phyloP scores from a whole-genome alignment of 306 rosid genomes.

The Fragaria nilgerrensis region DNA sequence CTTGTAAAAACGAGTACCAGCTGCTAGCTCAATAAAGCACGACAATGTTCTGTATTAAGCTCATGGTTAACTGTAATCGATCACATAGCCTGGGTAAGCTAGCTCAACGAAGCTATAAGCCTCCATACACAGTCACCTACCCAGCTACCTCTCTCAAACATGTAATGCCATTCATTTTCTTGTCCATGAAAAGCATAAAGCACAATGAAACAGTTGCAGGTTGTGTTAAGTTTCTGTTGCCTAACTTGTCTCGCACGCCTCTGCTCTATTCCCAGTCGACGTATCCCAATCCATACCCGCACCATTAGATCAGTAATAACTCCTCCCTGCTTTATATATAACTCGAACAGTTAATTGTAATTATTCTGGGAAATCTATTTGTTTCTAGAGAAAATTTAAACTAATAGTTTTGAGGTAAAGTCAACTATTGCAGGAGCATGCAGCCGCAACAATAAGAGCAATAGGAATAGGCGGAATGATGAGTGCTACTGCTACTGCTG shows the following conservation, averaged over 20 bases:
- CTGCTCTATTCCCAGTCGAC: not conserved
- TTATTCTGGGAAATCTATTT: not conserved
- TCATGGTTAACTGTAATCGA: not conserved
- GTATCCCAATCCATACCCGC: not conserved
- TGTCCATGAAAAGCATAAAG: constrained; percentile 12
- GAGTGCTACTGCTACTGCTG: not conserved
- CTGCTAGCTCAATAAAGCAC: not conserved
- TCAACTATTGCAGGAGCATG: constrained; percentile 3
- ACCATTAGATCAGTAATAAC: not conserved
- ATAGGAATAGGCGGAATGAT: constrained; percentile 9
- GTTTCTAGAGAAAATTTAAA: not conserved
- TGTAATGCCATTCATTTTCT: not conserved
- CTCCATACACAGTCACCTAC: not conserved
- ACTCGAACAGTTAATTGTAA: not conserved
- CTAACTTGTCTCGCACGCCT: constrained; percentile 12
- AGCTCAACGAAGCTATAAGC: not conserved
- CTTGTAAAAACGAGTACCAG: not conserved
- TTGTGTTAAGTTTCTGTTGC: not conserved
- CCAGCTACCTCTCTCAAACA: not conserved
- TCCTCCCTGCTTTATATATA: not conserved
- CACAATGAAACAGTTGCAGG: not conserved
- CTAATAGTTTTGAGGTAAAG: not conserved
- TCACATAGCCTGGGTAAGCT: not conserved
- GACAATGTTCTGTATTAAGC: not conserved
- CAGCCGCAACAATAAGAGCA: constrained; percentile 5